Conservation (phyloP, 75 land plant species). For the Pinus albicaulis region DNA sequence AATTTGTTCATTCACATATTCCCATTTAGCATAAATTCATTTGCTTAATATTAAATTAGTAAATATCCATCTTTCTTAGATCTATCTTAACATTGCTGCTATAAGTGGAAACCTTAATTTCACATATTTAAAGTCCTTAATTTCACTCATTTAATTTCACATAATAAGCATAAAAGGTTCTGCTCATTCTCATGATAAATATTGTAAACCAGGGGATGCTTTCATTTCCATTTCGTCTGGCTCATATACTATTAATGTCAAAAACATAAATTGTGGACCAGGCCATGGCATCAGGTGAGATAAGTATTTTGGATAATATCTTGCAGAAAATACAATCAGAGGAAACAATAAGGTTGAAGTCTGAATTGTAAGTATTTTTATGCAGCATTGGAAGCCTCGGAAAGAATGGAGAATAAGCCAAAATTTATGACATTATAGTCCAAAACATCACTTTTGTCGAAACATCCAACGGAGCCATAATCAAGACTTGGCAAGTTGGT, state of each 20-base stretch:
- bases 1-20: too few species aligned
- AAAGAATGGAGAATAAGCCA: slow-evolving; percentile 9
- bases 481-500: slow-evolving; percentile 64
- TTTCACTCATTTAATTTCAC: too few species aligned
- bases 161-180: too few species aligned
- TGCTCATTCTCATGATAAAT: too few species aligned
- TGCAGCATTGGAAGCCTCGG: slow-evolving; percentile 64
- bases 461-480: slow-evolving; percentile 46
- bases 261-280: slow-evolving; percentile 47
- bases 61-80: too few species aligned
- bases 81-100: too few species aligned
- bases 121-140: too few species aligned
- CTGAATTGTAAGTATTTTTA: not conserved
- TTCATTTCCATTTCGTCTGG: slow-evolving; percentile 51
- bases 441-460: slow-evolving; percentile 13
- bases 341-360: too few species aligned
- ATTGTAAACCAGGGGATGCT: slow-evolving; percentile 42
- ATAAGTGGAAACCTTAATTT: too few species aligned
- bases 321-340: not conserved
- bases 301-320: too few species aligned
- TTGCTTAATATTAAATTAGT: too few species aligned
- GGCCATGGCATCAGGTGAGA: slow-evolving; percentile 66
- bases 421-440: slow-evolving; percentile 30
- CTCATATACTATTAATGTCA: slow-evolving; percentile 17
- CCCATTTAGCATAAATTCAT: too few species aligned